Evolutionary conservation across 257 asterid species (phyloP).

Genomic region (Gentiana macrophylla): DNA sequence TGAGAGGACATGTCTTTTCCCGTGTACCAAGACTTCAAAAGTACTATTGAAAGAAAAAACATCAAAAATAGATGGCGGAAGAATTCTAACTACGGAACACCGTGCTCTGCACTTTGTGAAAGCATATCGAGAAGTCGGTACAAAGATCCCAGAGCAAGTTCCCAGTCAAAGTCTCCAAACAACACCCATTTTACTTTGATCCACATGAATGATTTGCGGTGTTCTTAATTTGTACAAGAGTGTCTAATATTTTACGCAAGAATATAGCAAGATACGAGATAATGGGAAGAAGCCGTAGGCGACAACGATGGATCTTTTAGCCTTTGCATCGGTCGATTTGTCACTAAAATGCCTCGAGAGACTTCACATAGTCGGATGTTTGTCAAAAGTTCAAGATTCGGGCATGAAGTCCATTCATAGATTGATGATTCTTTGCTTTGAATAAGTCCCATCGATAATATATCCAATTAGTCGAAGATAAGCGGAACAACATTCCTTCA

Average conservation of each 20-base stretch:
- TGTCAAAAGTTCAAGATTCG: constrained; percentile 19
- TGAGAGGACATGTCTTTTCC: constrained; percentile 39
- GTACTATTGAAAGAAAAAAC: constrained; percentile 30
- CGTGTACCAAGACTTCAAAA: constrained; percentile 39
- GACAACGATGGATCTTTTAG: constrained; percentile 22
- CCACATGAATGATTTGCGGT: constrained; percentile 19
- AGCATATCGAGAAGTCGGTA: constrained; percentile 52
- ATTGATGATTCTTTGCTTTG: constrained; percentile 42
- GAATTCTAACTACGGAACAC: constrained; percentile 53
- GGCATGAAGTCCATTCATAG: constrained; percentile 37
- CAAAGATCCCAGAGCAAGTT: constrained; percentile 78
- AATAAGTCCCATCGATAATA: constrained; percentile 53
- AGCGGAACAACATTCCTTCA: constrained; percentile 56
- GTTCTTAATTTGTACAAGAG: constrained; percentile 34
- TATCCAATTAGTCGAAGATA: constrained; percentile 61
- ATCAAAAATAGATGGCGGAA: constrained; percentile 65
- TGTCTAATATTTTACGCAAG: constrained; percentile 44
- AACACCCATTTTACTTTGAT: constrained; percentile 23
- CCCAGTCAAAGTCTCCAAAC: constrained; percentile 36
- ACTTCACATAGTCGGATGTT: constrained; percentile 16
- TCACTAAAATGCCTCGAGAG: constrained; percentile 20
- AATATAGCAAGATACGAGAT: constrained; percentile 51
- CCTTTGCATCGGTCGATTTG: constrained; percentile 16
- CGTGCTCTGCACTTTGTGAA: constrained; percentile 60
- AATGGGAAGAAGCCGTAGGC: constrained; percentile 40